A percentile compares a stretch with the other conserved stretches of the same genome.
Conservation (phyloP, 2,329 filamentous ascomycete species). For the Epichloe festucae region DNA sequence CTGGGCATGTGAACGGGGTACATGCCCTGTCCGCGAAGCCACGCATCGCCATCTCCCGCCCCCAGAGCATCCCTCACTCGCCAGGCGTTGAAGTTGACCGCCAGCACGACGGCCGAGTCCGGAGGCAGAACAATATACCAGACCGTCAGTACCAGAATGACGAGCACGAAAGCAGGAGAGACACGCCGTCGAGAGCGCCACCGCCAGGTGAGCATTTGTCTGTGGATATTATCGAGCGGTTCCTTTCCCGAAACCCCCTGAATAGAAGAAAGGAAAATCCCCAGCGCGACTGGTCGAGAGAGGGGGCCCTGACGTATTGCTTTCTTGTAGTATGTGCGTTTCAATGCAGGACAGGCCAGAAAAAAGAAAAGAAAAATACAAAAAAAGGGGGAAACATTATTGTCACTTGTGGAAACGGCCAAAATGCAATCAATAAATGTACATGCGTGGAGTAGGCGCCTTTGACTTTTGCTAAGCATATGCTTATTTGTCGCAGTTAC, state of each 20-base stretch:
- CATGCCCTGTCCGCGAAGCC: constrained; percentile 25
- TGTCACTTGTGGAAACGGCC: too few relatives aligned
- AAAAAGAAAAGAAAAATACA: too few relatives aligned
- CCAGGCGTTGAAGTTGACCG: constrained; percentile 20
- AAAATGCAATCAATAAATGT: too few relatives aligned
- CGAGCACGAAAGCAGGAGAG: constrained; percentile 10
- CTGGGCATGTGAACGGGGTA: constrained; percentile 30
- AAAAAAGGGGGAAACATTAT: too few relatives aligned
- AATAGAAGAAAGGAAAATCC: too few relatives aligned
- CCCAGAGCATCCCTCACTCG: constrained; percentile 20
- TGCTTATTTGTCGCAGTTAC: too few relatives aligned
- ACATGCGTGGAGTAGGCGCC: too few relatives aligned
- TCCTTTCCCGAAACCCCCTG: not conserved
- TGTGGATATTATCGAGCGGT: not conserved
- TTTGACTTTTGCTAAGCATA: too few relatives aligned
- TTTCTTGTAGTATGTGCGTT: too few relatives aligned
- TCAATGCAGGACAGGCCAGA: too few relatives aligned
- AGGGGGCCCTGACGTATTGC: too few relatives aligned
- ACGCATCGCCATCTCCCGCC: constrained; percentile 24
- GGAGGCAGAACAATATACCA: constrained; percentile 19
- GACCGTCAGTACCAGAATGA: constrained; percentile 14
- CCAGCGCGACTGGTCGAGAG: too few relatives aligned
- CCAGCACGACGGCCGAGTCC: constrained; percentile 20
- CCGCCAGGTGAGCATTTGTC: constrained; percentile 12
- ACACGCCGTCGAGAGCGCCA: constrained; percentile 19